Evolutionary conservation across 2,329 filamentous ascomycete genomes (phyloP), one percentile per base, ranked within the genome.

Genomic region (Botrytis hyacinthi): DNA sequence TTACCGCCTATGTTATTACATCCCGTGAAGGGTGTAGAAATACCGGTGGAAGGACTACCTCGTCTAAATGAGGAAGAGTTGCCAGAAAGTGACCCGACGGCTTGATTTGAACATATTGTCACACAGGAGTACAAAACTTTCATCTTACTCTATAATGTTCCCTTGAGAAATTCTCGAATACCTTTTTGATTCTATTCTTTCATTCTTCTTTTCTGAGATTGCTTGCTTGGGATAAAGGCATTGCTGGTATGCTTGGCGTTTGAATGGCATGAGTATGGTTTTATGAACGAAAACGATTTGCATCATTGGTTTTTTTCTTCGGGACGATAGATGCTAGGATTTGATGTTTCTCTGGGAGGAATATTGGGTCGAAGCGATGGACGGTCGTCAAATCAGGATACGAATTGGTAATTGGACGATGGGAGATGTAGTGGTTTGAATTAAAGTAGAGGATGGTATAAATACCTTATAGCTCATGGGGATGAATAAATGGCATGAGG

Each of bases 1-100:
- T 84, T 97, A 59, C 94, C 94, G 12, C 93, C 92, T 0, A 95
- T 97, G 91, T 83, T 97, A 75, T 83, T 98, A 76, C 95, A 98
- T 86, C 95, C 95, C 0, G 88, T 97, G 71, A 98, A 97, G 85
- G 87, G 89, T 71, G 87, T 95, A 8, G 89, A 91, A 73, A 78
- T 91, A 46, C 78, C 80, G 0, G 78, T 81, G 10, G 79, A 81
- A 63, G 76, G 74, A 29, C 42, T 75, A 14, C 51, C 51, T 9
- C 37, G 42, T 32, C 29, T 51, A 42, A 70, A 73, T 29, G 76
- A 79, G 61, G 75, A 76, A 42, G 74, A 76, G 57, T 54, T 79
- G 22, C 73, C 75, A 16, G 80, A 80, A 71, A 80, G 79, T 74
- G 80, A 81, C 75, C 81, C 81, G 42, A 73, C 57, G 70, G 80